phyloP scores from a whole-genome alignment of 257 asterid genomes.

The Euphrasia confusa region DNA sequence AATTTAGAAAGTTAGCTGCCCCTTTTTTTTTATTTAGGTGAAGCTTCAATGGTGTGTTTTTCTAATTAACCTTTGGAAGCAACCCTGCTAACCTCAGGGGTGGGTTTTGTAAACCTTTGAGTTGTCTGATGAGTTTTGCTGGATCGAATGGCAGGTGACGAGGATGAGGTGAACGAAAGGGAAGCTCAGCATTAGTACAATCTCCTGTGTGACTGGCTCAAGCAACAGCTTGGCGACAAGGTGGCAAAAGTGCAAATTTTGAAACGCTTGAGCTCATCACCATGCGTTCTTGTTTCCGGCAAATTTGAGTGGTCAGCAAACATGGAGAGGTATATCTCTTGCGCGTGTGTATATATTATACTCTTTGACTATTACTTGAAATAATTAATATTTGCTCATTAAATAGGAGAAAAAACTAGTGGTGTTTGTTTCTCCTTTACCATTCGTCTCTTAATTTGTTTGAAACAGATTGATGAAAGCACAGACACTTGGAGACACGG shows the following conservation, averaged over 20 bases:
- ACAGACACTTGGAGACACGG: slow-evolving; percentile 92
- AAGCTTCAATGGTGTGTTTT: too few relatives aligned
- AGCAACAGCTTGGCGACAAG: slow-evolving; percentile 89
- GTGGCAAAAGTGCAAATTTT: slow-evolving; percentile 97
- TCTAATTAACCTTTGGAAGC: too few relatives aligned
- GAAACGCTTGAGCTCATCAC: slow-evolving; percentile 91
- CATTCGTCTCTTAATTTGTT: slow-evolving; percentile 4
- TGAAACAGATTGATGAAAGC: slow-evolving; percentile 79
- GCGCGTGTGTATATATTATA: too few relatives aligned
- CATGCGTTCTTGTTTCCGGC: slow-evolving; percentile 99
- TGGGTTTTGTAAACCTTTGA: not conserved
- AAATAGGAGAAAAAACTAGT: not conserved
- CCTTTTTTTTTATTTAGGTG: too few relatives aligned
- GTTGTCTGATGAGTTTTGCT: not conserved
- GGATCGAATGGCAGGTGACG: slow-evolving; percentile 52
- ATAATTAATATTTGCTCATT: too few relatives aligned
- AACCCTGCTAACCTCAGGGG: too few relatives aligned
- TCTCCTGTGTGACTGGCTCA: slow-evolving; percentile 94
- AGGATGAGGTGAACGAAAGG: slow-evolving; percentile 84
- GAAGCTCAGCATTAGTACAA: slow-evolving; percentile 75
- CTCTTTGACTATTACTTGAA: not conserved
- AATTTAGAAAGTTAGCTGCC: too few relatives aligned
- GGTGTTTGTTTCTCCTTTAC: not conserved
- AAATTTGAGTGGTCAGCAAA: slow-evolving; percentile 99
- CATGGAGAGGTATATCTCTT: slow-evolving; percentile 76